phyloP scores from a whole-genome alignment of 169 alveolate species.

The Cryptosporidium sp. region DNA sequence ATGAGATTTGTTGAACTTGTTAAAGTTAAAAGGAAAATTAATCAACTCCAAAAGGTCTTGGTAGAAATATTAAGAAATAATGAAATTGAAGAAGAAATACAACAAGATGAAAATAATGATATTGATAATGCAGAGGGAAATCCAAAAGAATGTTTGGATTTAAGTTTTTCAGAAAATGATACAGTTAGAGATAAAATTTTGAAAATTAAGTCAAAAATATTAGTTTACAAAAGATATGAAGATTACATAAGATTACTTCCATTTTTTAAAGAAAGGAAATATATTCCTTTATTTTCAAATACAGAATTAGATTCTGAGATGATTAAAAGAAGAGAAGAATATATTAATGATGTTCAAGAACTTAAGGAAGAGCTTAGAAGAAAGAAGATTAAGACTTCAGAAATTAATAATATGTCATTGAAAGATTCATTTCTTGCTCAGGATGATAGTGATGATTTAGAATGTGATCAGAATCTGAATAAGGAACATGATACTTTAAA shows the following conservation, averaged over 20 bases:
- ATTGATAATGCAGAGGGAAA: neutral
- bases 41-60: constrained; percentile 17
- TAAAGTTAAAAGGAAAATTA: constrained; percentile 53
- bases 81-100: neutral
- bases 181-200: neutral
- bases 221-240: constrained; percentile 8
- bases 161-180: neutral
- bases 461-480: neutral
- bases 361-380: constrained; percentile 52
- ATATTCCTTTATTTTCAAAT: constrained; percentile 60
- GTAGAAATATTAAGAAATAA: neutral
- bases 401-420: neutral
- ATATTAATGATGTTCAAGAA: constrained; percentile 47
- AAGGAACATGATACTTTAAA: neutral
- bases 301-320: constrained; percentile 25
- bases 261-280: constrained; percentile 41
- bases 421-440: constrained; percentile 35
- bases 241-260: constrained; percentile 55
- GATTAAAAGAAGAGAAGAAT: constrained; percentile 2
- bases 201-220: constrained; percentile 13
- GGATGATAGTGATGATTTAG: neutral
- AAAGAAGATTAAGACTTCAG: constrained; percentile 2
- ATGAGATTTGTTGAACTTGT: constrained; percentile 74
- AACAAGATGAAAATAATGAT: neutral
- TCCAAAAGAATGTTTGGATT: neutral